Conservation (phyloP, 345 rosid genomes). For the Reutealis trisperma region DNA sequence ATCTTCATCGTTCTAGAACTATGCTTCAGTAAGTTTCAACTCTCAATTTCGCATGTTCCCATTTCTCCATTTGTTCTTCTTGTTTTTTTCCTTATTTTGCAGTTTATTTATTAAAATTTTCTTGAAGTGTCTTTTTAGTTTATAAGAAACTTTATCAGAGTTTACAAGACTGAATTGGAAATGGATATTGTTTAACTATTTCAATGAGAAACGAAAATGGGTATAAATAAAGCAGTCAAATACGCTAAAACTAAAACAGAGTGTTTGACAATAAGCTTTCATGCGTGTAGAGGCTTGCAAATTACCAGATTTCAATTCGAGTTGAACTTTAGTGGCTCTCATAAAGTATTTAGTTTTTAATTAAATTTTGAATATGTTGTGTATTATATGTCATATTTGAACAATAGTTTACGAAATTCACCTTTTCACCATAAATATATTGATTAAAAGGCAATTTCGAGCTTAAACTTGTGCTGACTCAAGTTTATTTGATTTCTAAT, state of each 20-base stretch:
- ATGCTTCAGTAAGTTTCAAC: conserved; percentile 28
- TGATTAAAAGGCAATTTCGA: background rate
- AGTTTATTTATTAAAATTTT: no score
- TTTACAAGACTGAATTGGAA: no score
- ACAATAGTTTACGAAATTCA: background rate
- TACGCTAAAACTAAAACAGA: background rate
- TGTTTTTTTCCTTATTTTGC: no score
- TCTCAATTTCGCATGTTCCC: background rate
- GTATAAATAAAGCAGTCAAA: background rate
- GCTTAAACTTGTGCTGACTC: no score
- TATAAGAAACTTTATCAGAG: background rate
- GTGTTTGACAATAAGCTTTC: no score
- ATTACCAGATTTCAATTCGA: no score
- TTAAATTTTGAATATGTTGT: no score
- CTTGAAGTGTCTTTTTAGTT: background rate
- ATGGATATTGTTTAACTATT: background rate
- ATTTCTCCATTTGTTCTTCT: conserved; percentile 12
- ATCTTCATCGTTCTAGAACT: conserved; percentile 21
- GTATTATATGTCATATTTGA: no score
- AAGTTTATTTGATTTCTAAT: background rate
- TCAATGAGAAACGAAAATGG: background rate
- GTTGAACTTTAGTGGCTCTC: no score
- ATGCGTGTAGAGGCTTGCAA: no score
- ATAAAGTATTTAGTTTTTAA: no score
- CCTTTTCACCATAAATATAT: background rate